A percentile compares a stretch with the other conserved stretches of the same genome.
phyloP scores from a whole-genome alignment of 179 eudicot genomes.

The Patellifolia procumbens region DNA sequence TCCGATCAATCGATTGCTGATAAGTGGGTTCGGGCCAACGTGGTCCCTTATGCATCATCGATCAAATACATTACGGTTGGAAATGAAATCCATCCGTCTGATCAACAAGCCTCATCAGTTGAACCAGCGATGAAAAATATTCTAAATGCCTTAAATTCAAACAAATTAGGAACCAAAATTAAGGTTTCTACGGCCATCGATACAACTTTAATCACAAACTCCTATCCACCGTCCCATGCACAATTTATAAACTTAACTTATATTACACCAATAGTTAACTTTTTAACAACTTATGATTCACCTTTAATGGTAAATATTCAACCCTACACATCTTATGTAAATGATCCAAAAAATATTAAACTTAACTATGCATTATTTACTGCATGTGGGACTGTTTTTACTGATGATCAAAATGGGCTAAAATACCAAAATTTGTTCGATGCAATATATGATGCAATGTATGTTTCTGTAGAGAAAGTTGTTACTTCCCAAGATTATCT shows the following conservation, averaged over 20 bases:
- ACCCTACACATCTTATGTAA: constrained; percentile 26
- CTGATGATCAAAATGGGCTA: constrained; percentile 26
- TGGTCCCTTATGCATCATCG: not conserved
- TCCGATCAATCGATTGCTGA: not conserved
- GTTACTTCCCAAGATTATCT: constrained; percentile 21
- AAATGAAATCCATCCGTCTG: constrained; percentile 38
- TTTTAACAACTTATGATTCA: not conserved
- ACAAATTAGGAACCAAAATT: constrained; percentile 35
- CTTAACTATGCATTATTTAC: constrained; percentile 37
- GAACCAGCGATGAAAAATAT: constrained; percentile 53
- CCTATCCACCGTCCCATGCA: not conserved
- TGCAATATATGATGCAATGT: constrained; percentile 43
- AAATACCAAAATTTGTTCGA: constrained; percentile 52
- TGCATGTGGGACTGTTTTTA: constrained; percentile 5
- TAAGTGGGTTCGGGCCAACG: not conserved
- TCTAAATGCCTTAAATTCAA: constrained; percentile 30
- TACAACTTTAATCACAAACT: not conserved
- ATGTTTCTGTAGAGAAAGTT: constrained; percentile 23
- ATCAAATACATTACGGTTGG: not conserved
- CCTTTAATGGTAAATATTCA: constrained; percentile 22
- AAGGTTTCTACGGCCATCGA: constrained; percentile 37
- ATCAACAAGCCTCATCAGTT: constrained; percentile 24
- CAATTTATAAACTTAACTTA: not conserved
- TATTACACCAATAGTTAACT: not conserved
- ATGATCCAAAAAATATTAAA: not conserved